Conservation (phyloP, 495 filamentous ascomycete species). For the Pyrenopolyporus hunteri region DNA sequence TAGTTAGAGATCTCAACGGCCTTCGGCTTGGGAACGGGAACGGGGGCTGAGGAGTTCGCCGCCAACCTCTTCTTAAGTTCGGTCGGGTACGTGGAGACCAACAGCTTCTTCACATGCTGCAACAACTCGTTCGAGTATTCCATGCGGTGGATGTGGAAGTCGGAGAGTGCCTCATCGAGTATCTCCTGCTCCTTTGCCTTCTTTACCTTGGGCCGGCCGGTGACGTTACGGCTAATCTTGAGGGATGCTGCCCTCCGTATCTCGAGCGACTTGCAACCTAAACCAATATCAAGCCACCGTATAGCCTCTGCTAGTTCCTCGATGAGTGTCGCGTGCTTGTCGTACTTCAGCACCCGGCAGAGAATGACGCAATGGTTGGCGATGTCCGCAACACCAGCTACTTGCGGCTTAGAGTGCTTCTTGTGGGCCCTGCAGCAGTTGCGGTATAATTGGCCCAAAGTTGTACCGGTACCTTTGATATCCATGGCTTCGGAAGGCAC, state of each 20-base stretch:
- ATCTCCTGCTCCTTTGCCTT: not conserved
- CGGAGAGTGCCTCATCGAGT: not conserved
- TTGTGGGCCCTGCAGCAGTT: not conserved
- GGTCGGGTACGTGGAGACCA: not conserved
- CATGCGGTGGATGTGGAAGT: not conserved
- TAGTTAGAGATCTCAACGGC: not conserved
- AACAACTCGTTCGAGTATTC: not conserved
- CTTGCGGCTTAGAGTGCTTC: not conserved
- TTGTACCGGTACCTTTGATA: not conserved
- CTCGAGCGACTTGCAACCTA: conserved; percentile 14
- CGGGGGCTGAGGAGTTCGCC: not conserved
- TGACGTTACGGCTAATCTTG: not conserved
- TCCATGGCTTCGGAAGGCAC: conserved; percentile 29
- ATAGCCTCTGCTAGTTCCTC: conserved; percentile 1
- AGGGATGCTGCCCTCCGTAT: not conserved
- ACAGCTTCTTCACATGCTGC: not conserved
- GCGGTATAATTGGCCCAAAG: conserved; percentile 13
- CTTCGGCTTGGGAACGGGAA: too few relatives aligned
- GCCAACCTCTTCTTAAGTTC: not conserved
- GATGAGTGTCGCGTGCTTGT: not conserved
- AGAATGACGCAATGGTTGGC: conserved; percentile 17
- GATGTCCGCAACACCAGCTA: conserved; percentile 4
- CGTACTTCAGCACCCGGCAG: conserved; percentile 23
- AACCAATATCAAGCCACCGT: conserved; percentile 7
- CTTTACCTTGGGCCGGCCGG: not conserved